phyloP scores from a whole-genome alignment of 768 basidiomycete genomes.

The Boletus speciosus region DNA sequence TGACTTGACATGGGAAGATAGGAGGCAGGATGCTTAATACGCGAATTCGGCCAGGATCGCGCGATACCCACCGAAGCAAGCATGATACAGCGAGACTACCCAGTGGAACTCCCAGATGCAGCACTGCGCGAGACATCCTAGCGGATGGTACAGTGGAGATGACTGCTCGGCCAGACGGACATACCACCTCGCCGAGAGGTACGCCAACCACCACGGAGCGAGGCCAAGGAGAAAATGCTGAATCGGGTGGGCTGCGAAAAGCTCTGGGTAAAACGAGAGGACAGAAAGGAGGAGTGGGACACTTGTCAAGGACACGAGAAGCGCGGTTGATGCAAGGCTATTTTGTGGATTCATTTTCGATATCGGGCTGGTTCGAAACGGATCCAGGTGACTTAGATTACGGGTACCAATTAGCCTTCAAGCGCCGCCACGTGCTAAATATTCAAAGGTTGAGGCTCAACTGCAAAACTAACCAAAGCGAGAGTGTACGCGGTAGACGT shows the following conservation, averaged over 20 bases:
- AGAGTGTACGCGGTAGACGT: too few species aligned
- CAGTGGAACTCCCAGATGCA: conserved; percentile 26
- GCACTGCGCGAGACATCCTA: conserved; percentile 25
- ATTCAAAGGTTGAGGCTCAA: not conserved
- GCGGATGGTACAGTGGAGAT: conserved; percentile 22
- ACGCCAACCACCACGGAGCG: conserved; percentile 20
- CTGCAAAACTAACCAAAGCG: too few species aligned
- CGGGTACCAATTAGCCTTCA: not conserved
- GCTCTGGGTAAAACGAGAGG: conserved; percentile 10
- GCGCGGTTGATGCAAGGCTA: not conserved
- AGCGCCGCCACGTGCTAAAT: conserved; percentile 6
- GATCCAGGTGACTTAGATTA: too few species aligned
- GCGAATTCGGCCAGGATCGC: not conserved
- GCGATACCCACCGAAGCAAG: conserved; percentile 17
- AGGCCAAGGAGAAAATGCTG: conserved; percentile 22
- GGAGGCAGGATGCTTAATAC: not conserved
- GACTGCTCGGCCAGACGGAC: conserved; percentile 19
- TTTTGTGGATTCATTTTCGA: conserved; percentile 3
- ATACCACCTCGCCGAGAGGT: conserved; percentile 18
- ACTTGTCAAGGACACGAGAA: conserved; percentile 14
- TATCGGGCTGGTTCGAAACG: too few species aligned
- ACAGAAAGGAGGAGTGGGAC: conserved; percentile 17
- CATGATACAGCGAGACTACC: conserved; percentile 16
- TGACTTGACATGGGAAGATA: conserved; percentile 5
- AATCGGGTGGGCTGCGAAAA: conserved; percentile 8